Evolutionary conservation across 2,329 filamentous ascomycete genomes (phyloP), one percentile per base, ranked within the genome.

Genomic region (Phialophora expanda): DNA sequence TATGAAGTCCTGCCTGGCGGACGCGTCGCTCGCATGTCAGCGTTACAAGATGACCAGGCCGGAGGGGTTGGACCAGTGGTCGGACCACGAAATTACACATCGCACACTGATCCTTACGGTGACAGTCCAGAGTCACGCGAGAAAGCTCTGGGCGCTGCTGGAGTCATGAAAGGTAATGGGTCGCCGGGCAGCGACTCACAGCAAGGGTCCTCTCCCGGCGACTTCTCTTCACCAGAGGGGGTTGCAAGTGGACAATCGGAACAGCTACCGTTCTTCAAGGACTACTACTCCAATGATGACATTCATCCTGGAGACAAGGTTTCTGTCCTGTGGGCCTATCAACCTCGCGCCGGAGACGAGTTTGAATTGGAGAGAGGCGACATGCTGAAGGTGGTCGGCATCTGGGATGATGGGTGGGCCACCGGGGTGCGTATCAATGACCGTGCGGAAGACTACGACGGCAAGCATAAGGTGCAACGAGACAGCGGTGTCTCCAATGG

Each of bases 331-430:
- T 99, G 95, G 95, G 94, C 95, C 1, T 99, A 99, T 78, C 92
- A 97, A 73, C 94, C 95, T 38, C 90, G 95, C 38, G 95, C 95
- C 4, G 87, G 89, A 32, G 95, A 99, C 74, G 95, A 99, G 76
- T 98, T 98, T 75, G 85, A 92, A 46, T 83, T 99, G 44, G 95
- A 98, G 74, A 88, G 95, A 65, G 95, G 95, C 61, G 95, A 99
- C 76, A 97, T 99, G 93, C 85, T 99, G 74, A 98, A 97, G 81
- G 89, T 99, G 14, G 90, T 98, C 34, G 95, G 95, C 68, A 99
- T 99, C 71, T 99, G 95, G 95, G 95, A 99, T 74, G 95, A 99
- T 76, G 95, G 95, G 55, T 99, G 95, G 95, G 95, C 95, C 11
- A 99, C 95, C 1, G 95, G 95, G 73, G 86, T 97, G 62, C 85